These are phyloP conservation scores for Ascobolus immersus DNA, from an alignment of 495 filamentous ascomycete species.

Conservation along the genomic window DNA sequence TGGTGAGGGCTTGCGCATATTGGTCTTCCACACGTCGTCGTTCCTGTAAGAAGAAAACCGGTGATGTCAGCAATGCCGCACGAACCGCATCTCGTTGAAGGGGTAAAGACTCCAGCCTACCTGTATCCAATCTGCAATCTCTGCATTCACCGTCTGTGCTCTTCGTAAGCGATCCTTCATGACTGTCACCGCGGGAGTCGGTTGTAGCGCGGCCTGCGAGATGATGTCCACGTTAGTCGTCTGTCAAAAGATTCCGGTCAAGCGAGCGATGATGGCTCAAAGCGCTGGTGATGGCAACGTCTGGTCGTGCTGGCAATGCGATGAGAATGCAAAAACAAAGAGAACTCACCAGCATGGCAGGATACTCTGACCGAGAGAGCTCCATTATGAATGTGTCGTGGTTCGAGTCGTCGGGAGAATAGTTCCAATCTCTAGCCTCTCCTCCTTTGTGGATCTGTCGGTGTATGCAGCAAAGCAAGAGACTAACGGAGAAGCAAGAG, in stretches of 20 bases:
- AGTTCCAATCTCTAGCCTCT: constrained; percentile 6
- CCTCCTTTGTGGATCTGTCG: constrained; percentile 1
- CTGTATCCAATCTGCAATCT: constrained; percentile 94
- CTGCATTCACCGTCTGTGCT: constrained; percentile 61
- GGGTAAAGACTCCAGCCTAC: constrained; percentile 24
- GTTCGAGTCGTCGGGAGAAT: constrained; percentile 6
- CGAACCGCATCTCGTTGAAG: neutral
- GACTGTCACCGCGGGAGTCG: constrained; percentile 56
- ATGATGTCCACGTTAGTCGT: neutral
- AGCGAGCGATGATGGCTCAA: neutral
- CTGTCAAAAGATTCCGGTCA: constrained; percentile 1
- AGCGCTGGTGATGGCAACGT: neutral
- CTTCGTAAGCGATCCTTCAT: constrained; percentile 71
- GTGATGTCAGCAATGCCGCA: constrained; percentile 1
- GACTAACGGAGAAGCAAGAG: constrained; percentile 1
- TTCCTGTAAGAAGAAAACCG: constrained; percentile 32
- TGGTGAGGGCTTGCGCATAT: constrained; percentile 64
- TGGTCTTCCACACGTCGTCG: constrained; percentile 75
- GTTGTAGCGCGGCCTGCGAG: constrained; percentile 51
- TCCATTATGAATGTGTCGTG: constrained; percentile 31
- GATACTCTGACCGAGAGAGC: constrained; percentile 78
- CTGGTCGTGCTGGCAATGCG: neutral
- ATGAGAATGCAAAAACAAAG: neutral
- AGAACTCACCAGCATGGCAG: constrained; percentile 66
- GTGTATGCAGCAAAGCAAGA: neutral